Conservation (phyloP, 2,329 filamentous ascomycete genomes). For the Pseudopithomyces maydicus region DNA sequence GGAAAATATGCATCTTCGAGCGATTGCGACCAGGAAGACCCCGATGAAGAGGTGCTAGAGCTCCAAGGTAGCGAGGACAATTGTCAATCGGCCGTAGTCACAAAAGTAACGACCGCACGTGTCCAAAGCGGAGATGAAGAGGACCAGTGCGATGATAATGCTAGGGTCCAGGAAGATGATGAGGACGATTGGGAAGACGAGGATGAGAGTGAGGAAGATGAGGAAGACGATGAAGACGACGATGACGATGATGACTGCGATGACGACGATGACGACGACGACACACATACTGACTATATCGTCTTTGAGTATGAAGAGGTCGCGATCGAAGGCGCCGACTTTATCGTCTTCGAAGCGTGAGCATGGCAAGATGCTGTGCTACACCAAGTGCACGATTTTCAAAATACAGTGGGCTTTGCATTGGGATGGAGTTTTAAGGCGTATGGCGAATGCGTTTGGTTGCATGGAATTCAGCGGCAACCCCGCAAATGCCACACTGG, state of each 20-base stretch:
- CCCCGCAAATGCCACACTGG: too few relatives aligned
- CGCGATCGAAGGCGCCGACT: not conserved
- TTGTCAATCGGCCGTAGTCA: not conserved
- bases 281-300: not conserved
- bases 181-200: not conserved
- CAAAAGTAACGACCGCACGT: not conserved
- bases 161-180: not conserved
- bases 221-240: not conserved
- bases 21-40: not conserved
- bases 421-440: too few relatives aligned
- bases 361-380: not conserved
- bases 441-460: too few relatives aligned
- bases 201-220: not conserved
- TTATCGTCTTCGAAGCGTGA: not conserved
- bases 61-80: not conserved
- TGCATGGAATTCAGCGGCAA: too few relatives aligned
- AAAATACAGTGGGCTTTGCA: not conserved
- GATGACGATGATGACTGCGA: constrained; percentile 2
- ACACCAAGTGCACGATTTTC: not conserved
- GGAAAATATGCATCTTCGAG: constrained; percentile 24
- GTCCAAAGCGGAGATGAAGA: not conserved
- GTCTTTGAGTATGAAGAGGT: constrained; percentile 2
- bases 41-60: not conserved
- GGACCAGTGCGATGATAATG: not conserved
- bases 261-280: not conserved